phyloP scores from a whole-genome alignment of 148 eudicot genomes.

The Amaranthus palmeri region DNA sequence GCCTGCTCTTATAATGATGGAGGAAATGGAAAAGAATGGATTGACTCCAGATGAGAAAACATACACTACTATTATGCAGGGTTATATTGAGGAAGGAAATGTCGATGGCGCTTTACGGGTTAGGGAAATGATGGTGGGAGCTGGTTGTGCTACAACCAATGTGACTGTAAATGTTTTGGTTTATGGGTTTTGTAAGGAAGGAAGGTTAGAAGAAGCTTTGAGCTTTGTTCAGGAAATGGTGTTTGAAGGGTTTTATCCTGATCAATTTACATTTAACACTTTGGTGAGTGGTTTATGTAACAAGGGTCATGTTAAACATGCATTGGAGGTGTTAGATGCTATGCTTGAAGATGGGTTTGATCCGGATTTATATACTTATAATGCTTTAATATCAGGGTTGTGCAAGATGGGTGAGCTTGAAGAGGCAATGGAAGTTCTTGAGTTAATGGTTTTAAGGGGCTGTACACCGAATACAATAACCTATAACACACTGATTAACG shows the following conservation, averaged over 20 bases:
- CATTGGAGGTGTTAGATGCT: slow-evolving; percentile 68
- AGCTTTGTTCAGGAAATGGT: slow-evolving; percentile 57
- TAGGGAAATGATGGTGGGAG: slow-evolving; percentile 63
- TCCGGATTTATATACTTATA: slow-evolving; percentile 75
- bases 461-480: slow-evolving; percentile 76
- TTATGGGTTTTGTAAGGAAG: slow-evolving; percentile 80
- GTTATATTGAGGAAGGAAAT: slow-evolving; percentile 84
- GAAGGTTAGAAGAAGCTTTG: slow-evolving; percentile 71
- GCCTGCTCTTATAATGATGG: slow-evolving; percentile 94
- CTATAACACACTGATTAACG: slow-evolving; percentile 70
- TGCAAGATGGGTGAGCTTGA: slow-evolving; percentile 68
- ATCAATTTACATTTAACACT: slow-evolving; percentile 75
- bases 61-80: slow-evolving; percentile 86
- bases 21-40: slow-evolving; percentile 80
- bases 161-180: slow-evolving; percentile 72
- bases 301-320: slow-evolving; percentile 67
- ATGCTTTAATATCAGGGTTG: slow-evolving; percentile 71
- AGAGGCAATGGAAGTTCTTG: slow-evolving; percentile 81
- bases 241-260: slow-evolving; percentile 66
- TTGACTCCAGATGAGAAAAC: slow-evolving; percentile 81
- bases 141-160: slow-evolving; percentile 51
- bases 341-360: slow-evolving; percentile 92
- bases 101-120: slow-evolving; percentile 70
- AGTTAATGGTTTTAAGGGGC: slow-evolving; percentile 74
- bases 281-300: slow-evolving; percentile 76